A percentile compares a stretch with the other conserved stretches of the same genome.
Evolutionary conservation across 768 basidiomycete genomes (phyloP).

Genomic region (Lentinula guzmanii): DNA sequence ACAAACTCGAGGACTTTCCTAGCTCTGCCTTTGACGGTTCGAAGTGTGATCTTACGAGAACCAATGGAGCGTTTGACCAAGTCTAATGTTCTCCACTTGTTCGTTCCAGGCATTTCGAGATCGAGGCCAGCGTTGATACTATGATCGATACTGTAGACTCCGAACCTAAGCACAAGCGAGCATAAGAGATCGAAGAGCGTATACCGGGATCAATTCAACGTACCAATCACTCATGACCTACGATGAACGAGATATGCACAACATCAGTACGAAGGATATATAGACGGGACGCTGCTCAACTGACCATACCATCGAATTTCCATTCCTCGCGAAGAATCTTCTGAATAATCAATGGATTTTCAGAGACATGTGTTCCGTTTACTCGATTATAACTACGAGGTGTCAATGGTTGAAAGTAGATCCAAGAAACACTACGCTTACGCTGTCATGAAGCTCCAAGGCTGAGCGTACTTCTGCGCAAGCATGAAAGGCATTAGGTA

Average conservation of each 20-base stretch:
- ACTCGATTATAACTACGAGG: conserved; percentile 57
- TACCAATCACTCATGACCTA: conserved; percentile 82
- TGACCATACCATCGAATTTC: conserved; percentile 11
- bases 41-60: conserved; percentile 58
- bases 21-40: conserved; percentile 63
- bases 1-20: conserved; percentile 61
- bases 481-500: conserved; percentile 75
- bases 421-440: conserved; percentile 22
- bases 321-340: conserved; percentile 34
- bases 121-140: conserved; percentile 73
- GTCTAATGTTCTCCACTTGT: conserved; percentile 72
- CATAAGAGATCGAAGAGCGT: background rate
- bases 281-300: background rate
- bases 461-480: conserved; percentile 55
- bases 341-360: conserved; percentile 52
- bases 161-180: conserved; percentile 42
- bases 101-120: conserved; percentile 73
- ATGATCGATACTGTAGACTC: conserved; percentile 59
- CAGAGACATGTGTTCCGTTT: conserved; percentile 68
- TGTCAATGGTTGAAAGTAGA: background rate
- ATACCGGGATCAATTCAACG: conserved; percentile 2
- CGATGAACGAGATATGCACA: background rate
- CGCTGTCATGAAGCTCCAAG: conserved; percentile 67
- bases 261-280: background rate
- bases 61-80: conserved; percentile 54